Conservation (phyloP, 371 early-diverging fungal genomes). For the Actinomucor elegans region DNA sequence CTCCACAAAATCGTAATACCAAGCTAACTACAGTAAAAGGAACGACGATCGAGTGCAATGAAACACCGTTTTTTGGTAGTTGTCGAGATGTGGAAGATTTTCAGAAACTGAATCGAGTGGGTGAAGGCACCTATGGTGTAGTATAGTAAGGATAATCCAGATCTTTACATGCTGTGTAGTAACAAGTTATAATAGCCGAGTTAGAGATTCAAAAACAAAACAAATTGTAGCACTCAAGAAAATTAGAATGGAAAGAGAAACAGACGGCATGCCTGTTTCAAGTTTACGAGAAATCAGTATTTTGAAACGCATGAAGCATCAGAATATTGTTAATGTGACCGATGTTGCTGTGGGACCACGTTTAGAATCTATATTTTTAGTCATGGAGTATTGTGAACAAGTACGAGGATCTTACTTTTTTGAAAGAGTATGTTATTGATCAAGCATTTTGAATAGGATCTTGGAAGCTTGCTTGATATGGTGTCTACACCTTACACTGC, state of each 20-base stretch:
- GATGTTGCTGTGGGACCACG: constrained; percentile 75
- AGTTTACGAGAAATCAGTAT: constrained; percentile 93
- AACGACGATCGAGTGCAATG: constrained; percentile 25
- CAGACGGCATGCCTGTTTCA: constrained; percentile 79
- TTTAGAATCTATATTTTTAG: constrained; percentile 70
- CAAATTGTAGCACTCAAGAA: constrained; percentile 89
- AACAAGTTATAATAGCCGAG: constrained; percentile 40
- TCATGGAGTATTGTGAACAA: constrained; percentile 82
- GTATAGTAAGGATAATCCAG: constrained; percentile 86
- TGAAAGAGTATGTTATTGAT: no score
- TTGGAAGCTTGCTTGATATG: constrained; percentile 67
- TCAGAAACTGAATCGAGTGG: constrained; percentile 68
- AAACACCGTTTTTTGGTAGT: constrained; percentile 49
- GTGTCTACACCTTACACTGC: constrained; percentile 58
- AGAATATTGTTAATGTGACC: constrained; percentile 82
- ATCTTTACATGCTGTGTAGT: no score
- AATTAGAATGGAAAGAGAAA: constrained; percentile 82
- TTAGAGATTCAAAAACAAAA: constrained; percentile 62
- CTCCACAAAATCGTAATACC: constrained; percentile 4
- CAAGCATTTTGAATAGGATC: constrained; percentile 45
- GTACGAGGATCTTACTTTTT: no score
- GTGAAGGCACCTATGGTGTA: no score
- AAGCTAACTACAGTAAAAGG: constrained; percentile 32
- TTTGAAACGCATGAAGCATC: constrained; percentile 79
- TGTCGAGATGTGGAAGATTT: constrained; percentile 69